These are phyloP conservation scores for Talaromyces proteolyticus DNA, from an alignment of 495 filamentous ascomycete genomes.

Conservation along the genomic window DNA sequence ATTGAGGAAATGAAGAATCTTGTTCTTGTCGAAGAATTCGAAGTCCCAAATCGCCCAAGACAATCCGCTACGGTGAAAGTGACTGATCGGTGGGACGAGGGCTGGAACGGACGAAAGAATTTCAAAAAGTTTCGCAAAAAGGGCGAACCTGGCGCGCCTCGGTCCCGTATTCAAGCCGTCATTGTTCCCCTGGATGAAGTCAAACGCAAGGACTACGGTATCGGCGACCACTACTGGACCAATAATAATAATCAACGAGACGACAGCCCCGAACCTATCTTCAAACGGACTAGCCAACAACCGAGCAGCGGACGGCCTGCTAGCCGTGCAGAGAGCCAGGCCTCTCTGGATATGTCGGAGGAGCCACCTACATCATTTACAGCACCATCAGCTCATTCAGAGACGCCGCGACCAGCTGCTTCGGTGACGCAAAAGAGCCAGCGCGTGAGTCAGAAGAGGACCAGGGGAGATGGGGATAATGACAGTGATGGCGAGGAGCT, in stretches of 20 bases:
- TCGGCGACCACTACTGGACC: constrained; percentile 79
- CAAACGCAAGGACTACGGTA: constrained; percentile 70
- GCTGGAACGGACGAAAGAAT: constrained; percentile 94
- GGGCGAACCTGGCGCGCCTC: constrained; percentile 37
- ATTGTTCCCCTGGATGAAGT: constrained; percentile 79
- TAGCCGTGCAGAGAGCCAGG: constrained; percentile 17
- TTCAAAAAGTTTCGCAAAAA: constrained; percentile 85
- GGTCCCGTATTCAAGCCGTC: constrained; percentile 47
- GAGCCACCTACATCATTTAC: constrained; percentile 8
- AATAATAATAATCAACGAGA: constrained; percentile 28
- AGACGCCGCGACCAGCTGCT: constrained; percentile 4
- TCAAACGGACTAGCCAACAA: constrained; percentile 12
- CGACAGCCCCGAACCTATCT: constrained; percentile 14
- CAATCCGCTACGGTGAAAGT: constrained; percentile 16
- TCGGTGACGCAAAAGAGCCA: constrained; percentile 6
- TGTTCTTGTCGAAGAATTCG: constrained; percentile 77
- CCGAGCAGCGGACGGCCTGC: constrained; percentile 8
- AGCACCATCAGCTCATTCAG: constrained; percentile 6
- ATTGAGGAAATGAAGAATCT: constrained; percentile 67
- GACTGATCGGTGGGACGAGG: constrained; percentile 73
- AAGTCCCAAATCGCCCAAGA: constrained; percentile 37
- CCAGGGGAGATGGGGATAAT: constrained; percentile 18
- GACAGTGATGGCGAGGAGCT: constrained; percentile 48
- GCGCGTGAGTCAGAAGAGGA: constrained; percentile 32
- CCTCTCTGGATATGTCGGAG: constrained; percentile 2